Evolutionary conservation across 768 basidiomycete genomes (phyloP).

Genomic region (Kockovaella imperatae): DNA sequence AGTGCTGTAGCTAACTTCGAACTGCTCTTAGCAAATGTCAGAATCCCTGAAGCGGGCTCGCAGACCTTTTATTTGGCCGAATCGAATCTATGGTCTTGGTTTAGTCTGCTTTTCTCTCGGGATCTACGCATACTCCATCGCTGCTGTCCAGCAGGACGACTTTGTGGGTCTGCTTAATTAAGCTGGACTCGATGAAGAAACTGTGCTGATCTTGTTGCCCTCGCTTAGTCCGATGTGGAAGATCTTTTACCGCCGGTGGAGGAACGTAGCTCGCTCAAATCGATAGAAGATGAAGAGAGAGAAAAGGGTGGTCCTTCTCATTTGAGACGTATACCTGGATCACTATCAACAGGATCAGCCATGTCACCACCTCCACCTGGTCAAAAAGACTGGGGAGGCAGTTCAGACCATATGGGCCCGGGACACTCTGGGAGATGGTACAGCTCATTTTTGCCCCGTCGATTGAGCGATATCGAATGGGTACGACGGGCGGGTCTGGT

Average conservation of each 20-base stretch:
- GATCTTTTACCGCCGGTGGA: conserved; percentile 45
- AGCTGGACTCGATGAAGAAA: background rate
- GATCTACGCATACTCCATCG: conserved; percentile 87
- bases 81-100: conserved; percentile 65
- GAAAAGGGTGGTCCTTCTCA: conserved; percentile 7
- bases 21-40: conserved; percentile 68
- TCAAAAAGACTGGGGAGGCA: background rate
- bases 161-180: conserved; percentile 51
- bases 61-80: conserved; percentile 68
- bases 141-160: conserved; percentile 86
- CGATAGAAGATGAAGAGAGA: conserved; percentile 45
- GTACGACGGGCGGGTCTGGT: conserved; percentile 23
- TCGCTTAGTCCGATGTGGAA: conserved; percentile 35
- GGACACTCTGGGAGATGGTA: background rate
- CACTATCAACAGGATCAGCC: background rate
- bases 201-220: background rate
- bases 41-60: conserved; percentile 80
- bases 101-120: conserved; percentile 68
- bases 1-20: too few species aligned
- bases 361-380: background rate
- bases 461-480: conserved; percentile 29
- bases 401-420: background rate
- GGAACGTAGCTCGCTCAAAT: conserved; percentile 35
- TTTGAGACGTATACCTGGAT: background rate
- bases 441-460: conserved; percentile 1